Conservation (phyloP, 768 basidiomycete species). For the Russula ochroleuca region DNA sequence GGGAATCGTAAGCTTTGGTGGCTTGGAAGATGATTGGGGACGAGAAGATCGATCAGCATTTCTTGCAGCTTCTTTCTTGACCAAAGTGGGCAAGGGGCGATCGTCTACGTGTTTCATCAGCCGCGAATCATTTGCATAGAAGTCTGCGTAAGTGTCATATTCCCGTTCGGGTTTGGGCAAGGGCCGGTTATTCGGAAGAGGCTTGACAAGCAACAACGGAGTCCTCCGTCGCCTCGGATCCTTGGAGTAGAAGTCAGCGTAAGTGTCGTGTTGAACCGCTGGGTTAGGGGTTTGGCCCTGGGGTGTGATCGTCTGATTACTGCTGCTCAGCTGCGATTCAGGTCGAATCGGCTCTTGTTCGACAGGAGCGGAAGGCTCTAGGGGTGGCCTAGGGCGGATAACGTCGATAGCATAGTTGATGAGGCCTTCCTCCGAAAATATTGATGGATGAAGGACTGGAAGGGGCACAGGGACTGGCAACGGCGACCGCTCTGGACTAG, state of each 20-base stretch:
- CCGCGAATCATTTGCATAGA: slow-evolving; percentile 22
- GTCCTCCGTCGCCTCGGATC: slow-evolving; percentile 21
- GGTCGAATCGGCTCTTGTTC: slow-evolving; percentile 2
- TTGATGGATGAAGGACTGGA: slow-evolving; percentile 19
- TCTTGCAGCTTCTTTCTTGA: slow-evolving; percentile 11
- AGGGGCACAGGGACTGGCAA: slow-evolving; percentile 20
- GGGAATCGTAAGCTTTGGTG: slow-evolving; percentile 9
- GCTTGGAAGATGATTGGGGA: slow-evolving; percentile 16
- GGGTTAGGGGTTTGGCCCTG: background rate
- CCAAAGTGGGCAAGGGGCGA: slow-evolving; percentile 19
- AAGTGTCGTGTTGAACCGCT: slow-evolving; percentile 14
- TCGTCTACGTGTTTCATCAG: slow-evolving; percentile 20
- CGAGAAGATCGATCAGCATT: slow-evolving; percentile 3
- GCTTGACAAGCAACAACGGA: slow-evolving; percentile 13
- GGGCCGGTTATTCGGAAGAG: slow-evolving; percentile 18
- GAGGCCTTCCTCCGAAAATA: slow-evolving; percentile 22
- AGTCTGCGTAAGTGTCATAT: slow-evolving; percentile 23
- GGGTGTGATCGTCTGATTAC: slow-evolving; percentile 20
- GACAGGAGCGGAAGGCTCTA: background rate
- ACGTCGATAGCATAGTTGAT: slow-evolving; percentile 21
- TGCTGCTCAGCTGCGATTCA: slow-evolving; percentile 14
- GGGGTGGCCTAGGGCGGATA: slow-evolving; percentile 13
- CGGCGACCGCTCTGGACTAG: slow-evolving; percentile 13
- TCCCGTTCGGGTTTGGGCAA: slow-evolving; percentile 20
- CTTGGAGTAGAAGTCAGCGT: slow-evolving; percentile 23